These are phyloP conservation scores for Amanita inopinata DNA, from an alignment of 768 basidiomycete species.

Conservation along the genomic window DNA sequence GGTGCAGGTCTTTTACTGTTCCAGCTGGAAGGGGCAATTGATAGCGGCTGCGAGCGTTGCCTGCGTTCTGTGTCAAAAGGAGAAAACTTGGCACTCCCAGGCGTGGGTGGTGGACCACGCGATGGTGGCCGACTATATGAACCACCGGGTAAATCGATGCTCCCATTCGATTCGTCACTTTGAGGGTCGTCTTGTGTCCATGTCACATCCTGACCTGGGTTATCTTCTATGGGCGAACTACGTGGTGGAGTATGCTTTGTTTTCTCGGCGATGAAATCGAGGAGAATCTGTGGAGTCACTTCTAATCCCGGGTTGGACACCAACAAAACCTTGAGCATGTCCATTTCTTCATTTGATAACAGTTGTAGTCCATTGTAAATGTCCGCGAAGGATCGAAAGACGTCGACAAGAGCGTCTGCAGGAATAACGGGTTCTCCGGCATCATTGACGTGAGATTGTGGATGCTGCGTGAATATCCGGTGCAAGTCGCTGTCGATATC, in stretches of 20 bases:
- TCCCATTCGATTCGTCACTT: conserved; percentile 44
- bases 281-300: conserved; percentile 57
- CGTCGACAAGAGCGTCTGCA: conserved; percentile 59
- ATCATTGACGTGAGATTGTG: conserved; percentile 46
- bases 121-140: conserved; percentile 43
- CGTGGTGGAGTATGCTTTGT: conserved; percentile 36
- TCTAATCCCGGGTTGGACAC: conserved; percentile 51
- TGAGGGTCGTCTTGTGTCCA: conserved; percentile 29
- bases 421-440: conserved; percentile 58
- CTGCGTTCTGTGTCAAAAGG: conserved; percentile 62
- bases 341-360: conserved; percentile 54
- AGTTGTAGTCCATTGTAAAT: conserved; percentile 52
- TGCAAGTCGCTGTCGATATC: conserved; percentile 64
- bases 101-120: conserved; percentile 44
- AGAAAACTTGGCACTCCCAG: conserved; percentile 40
- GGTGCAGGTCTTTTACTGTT: conserved; percentile 51
- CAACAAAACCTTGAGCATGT: conserved; percentile 47
- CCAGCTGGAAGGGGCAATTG: conserved; percentile 68
- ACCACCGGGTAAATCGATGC: conserved; percentile 21
- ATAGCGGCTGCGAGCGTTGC: conserved; percentile 62
- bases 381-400: conserved; percentile 55
- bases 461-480: conserved; percentile 59
- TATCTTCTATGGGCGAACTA: conserved; percentile 28
- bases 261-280: conserved; percentile 55
- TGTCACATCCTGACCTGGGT: conserved; percentile 28